Evolutionary conservation across 805 yeast genomes (phyloP).

Genomic region (Hanseniaspora jakobsenii): DNA sequence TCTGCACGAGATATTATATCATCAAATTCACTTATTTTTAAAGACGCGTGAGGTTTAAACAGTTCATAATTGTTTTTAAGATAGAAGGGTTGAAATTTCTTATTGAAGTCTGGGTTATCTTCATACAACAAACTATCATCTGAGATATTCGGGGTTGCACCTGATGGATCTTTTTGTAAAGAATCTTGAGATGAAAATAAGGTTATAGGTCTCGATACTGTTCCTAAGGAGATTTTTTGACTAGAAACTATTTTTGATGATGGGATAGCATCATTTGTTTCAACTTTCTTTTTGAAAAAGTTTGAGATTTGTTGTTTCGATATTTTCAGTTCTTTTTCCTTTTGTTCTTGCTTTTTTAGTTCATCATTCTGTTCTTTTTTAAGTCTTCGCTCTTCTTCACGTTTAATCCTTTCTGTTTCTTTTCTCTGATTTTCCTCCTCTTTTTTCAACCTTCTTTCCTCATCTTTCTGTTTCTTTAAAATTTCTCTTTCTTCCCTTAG

Average conservation of each 20-base stretch:
- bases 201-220: conserved; percentile 17
- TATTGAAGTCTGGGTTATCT: conserved; percentile 26
- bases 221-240: conserved; percentile 25
- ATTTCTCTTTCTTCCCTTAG: conserved; percentile 21
- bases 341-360: conserved; percentile 18
- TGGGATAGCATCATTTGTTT: too few relatives aligned
- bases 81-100: conserved; percentile 30
- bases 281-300: conserved; percentile 26
- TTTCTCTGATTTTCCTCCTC: conserved; percentile 2
- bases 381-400: conserved; percentile 23
- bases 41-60: conserved; percentile 15
- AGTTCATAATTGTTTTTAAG: conserved; percentile 28
- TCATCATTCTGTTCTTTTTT: conserved; percentile 23
- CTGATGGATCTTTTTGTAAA: too few relatives aligned
- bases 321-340: conserved; percentile 24
- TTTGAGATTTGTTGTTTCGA: conserved; percentile 28
- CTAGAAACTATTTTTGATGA: too few relatives aligned
- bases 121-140: too few relatives aligned
- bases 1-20: conserved; percentile 25
- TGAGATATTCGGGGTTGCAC: too few relatives aligned
- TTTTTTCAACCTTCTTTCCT: conserved; percentile 16
- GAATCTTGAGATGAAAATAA: conserved; percentile 16
- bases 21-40: conserved; percentile 10
- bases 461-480: conserved; percentile 15
- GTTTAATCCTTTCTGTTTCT: conserved; percentile 13